Conservation (phyloP, 306 rosid species). For the Acacia acuminata region DNA sequence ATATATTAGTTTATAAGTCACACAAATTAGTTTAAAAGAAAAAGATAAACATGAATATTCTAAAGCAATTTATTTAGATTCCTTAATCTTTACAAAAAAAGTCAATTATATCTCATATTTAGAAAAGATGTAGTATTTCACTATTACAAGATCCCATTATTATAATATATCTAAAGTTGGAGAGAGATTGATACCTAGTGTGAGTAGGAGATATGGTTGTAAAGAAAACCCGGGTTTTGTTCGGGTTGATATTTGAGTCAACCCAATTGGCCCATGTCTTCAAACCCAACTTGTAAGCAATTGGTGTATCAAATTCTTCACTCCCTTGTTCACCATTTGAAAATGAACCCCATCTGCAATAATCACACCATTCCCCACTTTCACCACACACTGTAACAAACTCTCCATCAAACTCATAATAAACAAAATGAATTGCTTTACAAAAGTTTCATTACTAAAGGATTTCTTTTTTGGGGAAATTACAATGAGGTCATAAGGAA, state of each 20-base stretch:
- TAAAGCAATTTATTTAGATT: too few species aligned
- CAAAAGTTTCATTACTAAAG: too few species aligned
- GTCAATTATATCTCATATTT: too few species aligned
- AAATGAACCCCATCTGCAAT: slow-evolving; percentile 91
- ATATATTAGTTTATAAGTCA: too few species aligned
- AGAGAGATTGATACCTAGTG: slow-evolving; percentile 49
- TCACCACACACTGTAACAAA: neutral
- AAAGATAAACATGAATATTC: too few species aligned
- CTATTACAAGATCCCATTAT: neutral
- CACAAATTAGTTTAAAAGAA: too few species aligned
- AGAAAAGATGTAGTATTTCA: neutral
- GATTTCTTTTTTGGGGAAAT: too few species aligned
- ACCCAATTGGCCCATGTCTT: slow-evolving; percentile 99
- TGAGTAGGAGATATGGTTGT: slow-evolving; percentile 96
- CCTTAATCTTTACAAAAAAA: too few species aligned
- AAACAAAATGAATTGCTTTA: neutral
- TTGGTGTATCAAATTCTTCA: slow-evolving; percentile 73
- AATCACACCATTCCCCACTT: slow-evolving; percentile 7
- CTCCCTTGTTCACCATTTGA: slow-evolving; percentile 85
- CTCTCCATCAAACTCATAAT: neutral
- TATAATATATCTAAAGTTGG: neutral
- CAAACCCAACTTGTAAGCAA: slow-evolving; percentile 79
- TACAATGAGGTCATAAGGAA: too few species aligned
- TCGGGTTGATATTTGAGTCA: slow-evolving; percentile 78
- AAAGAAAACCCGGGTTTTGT: slow-evolving; percentile 82